Conservation (phyloP, 495 filamentous ascomycete species). For the Viridothelium virens region DNA sequence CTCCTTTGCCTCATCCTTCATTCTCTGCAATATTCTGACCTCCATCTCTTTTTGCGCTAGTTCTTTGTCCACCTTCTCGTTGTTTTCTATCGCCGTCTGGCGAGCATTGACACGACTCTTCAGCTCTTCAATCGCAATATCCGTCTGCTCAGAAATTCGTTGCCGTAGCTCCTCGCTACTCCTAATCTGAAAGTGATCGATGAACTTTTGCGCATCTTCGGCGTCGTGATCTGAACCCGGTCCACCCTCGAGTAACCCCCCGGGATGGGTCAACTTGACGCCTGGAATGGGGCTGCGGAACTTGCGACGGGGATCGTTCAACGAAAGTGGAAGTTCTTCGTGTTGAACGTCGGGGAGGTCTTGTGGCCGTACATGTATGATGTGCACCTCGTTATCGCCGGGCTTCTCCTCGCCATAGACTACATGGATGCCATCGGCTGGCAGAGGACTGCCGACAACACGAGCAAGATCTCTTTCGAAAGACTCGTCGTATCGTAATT, state of each 20-base stretch:
- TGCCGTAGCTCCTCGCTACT: slow-evolving; percentile 18
- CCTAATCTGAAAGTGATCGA: slow-evolving; percentile 16
- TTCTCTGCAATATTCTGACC: slow-evolving; percentile 26
- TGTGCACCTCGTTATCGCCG: background rate
- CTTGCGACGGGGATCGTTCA: slow-evolving; percentile 30
- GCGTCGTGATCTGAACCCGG: slow-evolving; percentile 27
- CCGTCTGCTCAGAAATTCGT: slow-evolving; percentile 17
- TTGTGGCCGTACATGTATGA: background rate
- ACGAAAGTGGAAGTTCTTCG: slow-evolving; percentile 32
- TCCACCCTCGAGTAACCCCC: slow-evolving; percentile 34
- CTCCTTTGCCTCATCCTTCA: slow-evolving; percentile 26
- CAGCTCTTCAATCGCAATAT: slow-evolving; percentile 20
- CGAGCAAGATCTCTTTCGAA: slow-evolving; percentile 2
- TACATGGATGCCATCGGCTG: background rate
- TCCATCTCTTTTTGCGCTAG: slow-evolving; percentile 32
- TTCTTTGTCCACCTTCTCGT: slow-evolving; percentile 30
- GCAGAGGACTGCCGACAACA: background rate
- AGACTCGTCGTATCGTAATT: slow-evolving; percentile 3
- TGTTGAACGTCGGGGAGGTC: slow-evolving; percentile 22
- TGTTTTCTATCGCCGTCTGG: slow-evolving; percentile 22
- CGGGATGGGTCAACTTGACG: slow-evolving; percentile 33
- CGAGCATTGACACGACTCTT: slow-evolving; percentile 19
- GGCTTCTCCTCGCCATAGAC: background rate
- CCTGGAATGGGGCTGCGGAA: slow-evolving; percentile 31
- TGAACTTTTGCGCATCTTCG: slow-evolving; percentile 29